Evolutionary conservation across 345 rosid species (phyloP), one percentile per base, ranked within the genome.

Genomic region (Populus deltoides): DNA sequence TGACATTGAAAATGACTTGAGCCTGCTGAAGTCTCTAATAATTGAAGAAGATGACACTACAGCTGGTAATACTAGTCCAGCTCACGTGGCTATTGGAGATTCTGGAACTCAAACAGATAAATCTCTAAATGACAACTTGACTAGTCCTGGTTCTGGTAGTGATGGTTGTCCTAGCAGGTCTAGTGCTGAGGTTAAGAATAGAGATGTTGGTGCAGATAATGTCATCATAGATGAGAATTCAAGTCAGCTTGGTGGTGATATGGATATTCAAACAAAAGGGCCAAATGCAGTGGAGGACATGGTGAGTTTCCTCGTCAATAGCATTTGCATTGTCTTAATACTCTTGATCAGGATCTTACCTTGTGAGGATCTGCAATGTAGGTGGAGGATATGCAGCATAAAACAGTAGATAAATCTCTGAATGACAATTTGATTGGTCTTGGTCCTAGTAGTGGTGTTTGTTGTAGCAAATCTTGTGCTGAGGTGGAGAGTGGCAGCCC

Each of bases 21-120:
- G 67, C 55, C 57, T 49, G 79, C 63, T 75, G 71, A 81, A 77
- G 71, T 83, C 86, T 53, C 73, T 65, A 9, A 35, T 78, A 68
- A 70, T 77, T 78, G 88, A 80, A 74, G 79, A 79, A 82, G 80
- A 75, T 86, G 82, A 67, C 75, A 72, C 74, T 75, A 72, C 71
- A 72, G 73, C 67, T 79, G 45, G 75, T 70, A 71, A 51, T 73
- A 73, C 75, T 33, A 83, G 80, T 80, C 77, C 77, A 39, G 53
- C 85, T 65, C 79, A 77, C 70, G 75, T 75, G 47, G 77, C 59
- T 20, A 47, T 53, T 63, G 47, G 77, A 78, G 77, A 86, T 74
- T 73, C 75, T 79, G 71, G 82, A 75, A 61, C 72, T 70, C 72
- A 82, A 35, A 77, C 78, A 61, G 74, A 82, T 36, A 78, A 77